Evolutionary conservation across 441 rosid species (phyloP).

Genomic region (Erodium chrysanthum): DNA sequence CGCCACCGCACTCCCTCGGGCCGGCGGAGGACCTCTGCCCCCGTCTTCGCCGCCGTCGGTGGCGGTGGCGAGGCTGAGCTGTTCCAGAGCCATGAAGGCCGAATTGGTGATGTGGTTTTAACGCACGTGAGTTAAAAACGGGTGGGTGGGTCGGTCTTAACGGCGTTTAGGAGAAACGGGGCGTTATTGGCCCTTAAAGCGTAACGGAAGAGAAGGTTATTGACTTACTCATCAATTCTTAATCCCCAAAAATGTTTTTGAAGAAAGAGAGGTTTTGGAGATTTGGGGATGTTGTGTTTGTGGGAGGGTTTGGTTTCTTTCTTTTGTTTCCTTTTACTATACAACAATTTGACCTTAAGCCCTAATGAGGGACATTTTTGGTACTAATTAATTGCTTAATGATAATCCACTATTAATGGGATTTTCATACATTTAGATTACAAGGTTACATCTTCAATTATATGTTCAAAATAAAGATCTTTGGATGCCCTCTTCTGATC

Average conservation of each 20-base stretch:
- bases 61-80: conserved; percentile 29
- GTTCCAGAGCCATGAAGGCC: conserved; percentile 42
- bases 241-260: neutral
- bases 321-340: too few species aligned
- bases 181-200: too few species aligned
- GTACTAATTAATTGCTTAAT: conserved; percentile 5
- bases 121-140: conserved; percentile 26
- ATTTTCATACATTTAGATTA: neutral
- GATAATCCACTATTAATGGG: conserved; percentile 7
- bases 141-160: conserved; percentile 24
- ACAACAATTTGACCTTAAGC: too few species aligned
- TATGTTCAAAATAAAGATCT: too few species aligned
- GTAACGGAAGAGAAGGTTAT: too few species aligned
- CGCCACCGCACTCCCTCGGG: too few species aligned
- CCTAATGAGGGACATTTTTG: neutral
- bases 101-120: neutral
- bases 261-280: neutral
- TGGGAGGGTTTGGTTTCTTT: too few species aligned
- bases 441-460: conserved; percentile 17
- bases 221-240: too few species aligned
- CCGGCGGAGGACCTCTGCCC: too few species aligned
- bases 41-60: conserved; percentile 18
- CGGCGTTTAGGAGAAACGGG: conserved; percentile 35
- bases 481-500: too few species aligned
- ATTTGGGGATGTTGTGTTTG: neutral